A percentile compares a stretch with the other conserved stretches of the same genome.
Evolutionary conservation across 805 yeast genomes (phyloP).

Genomic region (Wickerhamiella domercqiae): DNA sequence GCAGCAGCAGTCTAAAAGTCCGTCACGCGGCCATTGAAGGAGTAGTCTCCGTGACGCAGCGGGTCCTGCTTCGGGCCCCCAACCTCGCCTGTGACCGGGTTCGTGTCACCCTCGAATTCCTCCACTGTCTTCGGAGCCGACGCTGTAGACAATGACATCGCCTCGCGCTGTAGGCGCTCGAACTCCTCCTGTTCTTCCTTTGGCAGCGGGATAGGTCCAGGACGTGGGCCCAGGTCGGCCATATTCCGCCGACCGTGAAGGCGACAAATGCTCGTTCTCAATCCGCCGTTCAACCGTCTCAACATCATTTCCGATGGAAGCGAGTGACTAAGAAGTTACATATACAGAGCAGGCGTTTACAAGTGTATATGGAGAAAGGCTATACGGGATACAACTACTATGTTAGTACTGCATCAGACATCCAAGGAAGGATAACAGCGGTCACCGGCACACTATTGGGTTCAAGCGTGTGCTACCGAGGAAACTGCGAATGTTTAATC

Average conservation of each 20-base stretch:
- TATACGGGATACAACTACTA: no score
- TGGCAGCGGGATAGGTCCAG: conserved; percentile 61
- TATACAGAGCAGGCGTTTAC: no score
- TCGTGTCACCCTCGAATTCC: conserved; percentile 87
- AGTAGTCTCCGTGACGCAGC: conserved; percentile 76
- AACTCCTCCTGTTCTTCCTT: conserved; percentile 81
- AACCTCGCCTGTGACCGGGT: conserved; percentile 86
- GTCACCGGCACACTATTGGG: conserved; percentile 29
- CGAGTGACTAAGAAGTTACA: no score
- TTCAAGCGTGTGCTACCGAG: conserved; percentile 29
- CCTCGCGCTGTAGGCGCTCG: conserved; percentile 68
- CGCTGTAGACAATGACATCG: conserved; percentile 46
- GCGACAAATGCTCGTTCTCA: no score
- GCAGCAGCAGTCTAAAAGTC: conserved; percentile 79
- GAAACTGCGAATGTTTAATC: conserved; percentile 30
- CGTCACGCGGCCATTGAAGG: conserved; percentile 91
- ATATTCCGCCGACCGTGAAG: no score
- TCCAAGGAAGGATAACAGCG: conserved; percentile 29
- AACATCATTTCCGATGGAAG: no score
- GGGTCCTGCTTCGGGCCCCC: conserved; percentile 99
- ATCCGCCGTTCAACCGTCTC: no score
- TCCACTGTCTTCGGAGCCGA: conserved; percentile 68
- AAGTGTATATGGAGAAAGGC: no score
- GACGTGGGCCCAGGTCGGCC: conserved; percentile 16
- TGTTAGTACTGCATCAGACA: conserved; percentile 26